Base-by-base conservation (phyloP, 345 rosid species). In the Raphanus raphanistrum region DNA sequence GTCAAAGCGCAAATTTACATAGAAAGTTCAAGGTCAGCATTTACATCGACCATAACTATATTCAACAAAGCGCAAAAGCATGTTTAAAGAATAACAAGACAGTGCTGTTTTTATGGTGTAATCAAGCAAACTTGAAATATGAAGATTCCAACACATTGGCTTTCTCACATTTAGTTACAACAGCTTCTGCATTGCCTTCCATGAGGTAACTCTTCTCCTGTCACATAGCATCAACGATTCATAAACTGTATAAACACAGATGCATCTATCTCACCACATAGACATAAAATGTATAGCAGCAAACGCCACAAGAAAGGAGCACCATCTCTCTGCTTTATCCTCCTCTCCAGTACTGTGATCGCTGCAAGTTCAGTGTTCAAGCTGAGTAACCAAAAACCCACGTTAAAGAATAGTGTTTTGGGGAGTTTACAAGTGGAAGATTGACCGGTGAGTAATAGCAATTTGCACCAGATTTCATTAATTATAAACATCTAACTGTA, bases 271-370 rank as follows among this genome's bases (percentile, higher is more conserved):
- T 63, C 16, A 2, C 17, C 16, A 60, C 50, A 21, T 21, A 21
- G 21, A 13, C 36, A 15, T 61, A 29, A 27, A 27, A 61, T 28
- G 26, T 52, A 11, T 38, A 21, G 21, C 92, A 89, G 82, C 60
- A 94, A 68, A 71, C 89, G 92, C 97, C 97, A 89, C 78, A 86
- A 36, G 87, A 88, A 90, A 45, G 92, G 92, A 62, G 66, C 82
- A 15, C 93, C 93, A 9, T 88, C 90, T 74, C 92, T 88, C 76
- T 81, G 84, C 77, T 84, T 85, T 65, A 88, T 81, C 76, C 59
- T 84, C 62, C 68, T 82, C 74, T 82, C 77, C 70, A 28, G 84
- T 76, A 79, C 91, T 83, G 88, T 81, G 28, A 81, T 73, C 1
- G 87, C 98, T 91, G 66, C 81, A 59, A 70, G 4, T 59, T 4